These are phyloP conservation scores for Stemphylium vesicarium DNA, from an alignment of 2,329 filamentous ascomycete species.

Conservation along the genomic window DNA sequence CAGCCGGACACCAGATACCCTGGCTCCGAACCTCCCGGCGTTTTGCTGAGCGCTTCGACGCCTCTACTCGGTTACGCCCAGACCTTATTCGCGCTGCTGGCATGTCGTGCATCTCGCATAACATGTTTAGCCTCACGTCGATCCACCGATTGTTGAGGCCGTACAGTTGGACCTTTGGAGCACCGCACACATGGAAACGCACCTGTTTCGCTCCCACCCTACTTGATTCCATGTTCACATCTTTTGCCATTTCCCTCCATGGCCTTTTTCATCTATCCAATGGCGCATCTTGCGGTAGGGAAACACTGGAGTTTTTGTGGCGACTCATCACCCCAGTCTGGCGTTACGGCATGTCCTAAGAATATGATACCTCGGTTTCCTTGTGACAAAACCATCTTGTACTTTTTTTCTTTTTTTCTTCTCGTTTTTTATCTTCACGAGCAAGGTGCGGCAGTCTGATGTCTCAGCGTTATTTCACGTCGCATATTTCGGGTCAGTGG, in stretches of 20 bases:
- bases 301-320: constrained; percentile 8
- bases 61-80: constrained; percentile 10
- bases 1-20: constrained; percentile 11
- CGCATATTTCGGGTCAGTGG: constrained; percentile 1
- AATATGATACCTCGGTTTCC: constrained; percentile 23
- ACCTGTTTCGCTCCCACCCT: not conserved
- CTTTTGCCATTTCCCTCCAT: not conserved
- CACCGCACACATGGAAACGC: not conserved
- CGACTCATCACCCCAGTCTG: constrained; percentile 14
- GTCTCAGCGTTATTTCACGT: not conserved
- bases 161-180: not conserved
- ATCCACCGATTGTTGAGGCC: not conserved
- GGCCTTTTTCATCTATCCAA: constrained; percentile 9
- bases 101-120: constrained; percentile 10
- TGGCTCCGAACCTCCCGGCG: constrained; percentile 1
- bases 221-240: not conserved
- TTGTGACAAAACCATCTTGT: constrained; percentile 7
- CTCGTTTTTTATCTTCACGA: not conserved
- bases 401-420: not conserved
- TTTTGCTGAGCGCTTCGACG: constrained; percentile 6
- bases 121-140: constrained; percentile 5
- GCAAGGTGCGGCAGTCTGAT: constrained; percentile 2
- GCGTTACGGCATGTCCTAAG: constrained; percentile 17
- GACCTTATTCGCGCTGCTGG: constrained; percentile 1
- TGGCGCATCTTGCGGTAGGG: constrained; percentile 14